Base-by-base conservation (phyloP, 208 protist species). In the Trypanosoma vivax region DNA sequence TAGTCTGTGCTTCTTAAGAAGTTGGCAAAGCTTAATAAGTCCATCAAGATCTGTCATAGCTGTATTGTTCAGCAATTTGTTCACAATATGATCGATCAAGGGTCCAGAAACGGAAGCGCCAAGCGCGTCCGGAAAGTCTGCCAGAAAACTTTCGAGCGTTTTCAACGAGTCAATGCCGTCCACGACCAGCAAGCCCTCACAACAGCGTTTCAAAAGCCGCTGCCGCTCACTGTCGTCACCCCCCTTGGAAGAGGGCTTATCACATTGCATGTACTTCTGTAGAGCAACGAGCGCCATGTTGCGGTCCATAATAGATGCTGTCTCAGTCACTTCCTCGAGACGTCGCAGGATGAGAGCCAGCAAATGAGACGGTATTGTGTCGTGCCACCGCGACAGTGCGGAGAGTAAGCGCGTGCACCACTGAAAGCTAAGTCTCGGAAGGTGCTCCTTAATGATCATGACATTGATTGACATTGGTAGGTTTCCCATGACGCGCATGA, bases 361-460 rank as follows among this genome's bases (percentile, higher is more conserved):
- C 30, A 90, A 40, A 47, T 56, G 18, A 25, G 68, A n/a, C 3
- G 80, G 60, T 40, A 91, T 41, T 24, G 68, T 57, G 28, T 73
- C 73, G 29, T 77, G 77, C 14, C 73, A 67, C 7, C 63, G 30
- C 11, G 79, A 50, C 10, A 90, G 50, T 10, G 78, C 46, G 1
- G 83, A 89, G 19, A 90, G 60, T 30, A 90, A 38, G 3, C 87
- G 83, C 0, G 73, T 79, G 18, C 70, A 70, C 76, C 70, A 88
- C 13, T 77, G 65, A 59, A 90, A 79, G 11, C 47, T 73, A 24
- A 91, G 50, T 16, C 24, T 52, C 3, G 72, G 70, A 24, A 83
- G 46, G 50, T 87, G 76, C 25, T 73, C 73, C 10, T 60, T 39
- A 21, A 88, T 54, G 5, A 94, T 48, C 5, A 63, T 53, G 23